phyloP scores from a whole-genome alignment of 2,329 filamentous ascomycete species.

The Purpureocillium lavendulum region DNA sequence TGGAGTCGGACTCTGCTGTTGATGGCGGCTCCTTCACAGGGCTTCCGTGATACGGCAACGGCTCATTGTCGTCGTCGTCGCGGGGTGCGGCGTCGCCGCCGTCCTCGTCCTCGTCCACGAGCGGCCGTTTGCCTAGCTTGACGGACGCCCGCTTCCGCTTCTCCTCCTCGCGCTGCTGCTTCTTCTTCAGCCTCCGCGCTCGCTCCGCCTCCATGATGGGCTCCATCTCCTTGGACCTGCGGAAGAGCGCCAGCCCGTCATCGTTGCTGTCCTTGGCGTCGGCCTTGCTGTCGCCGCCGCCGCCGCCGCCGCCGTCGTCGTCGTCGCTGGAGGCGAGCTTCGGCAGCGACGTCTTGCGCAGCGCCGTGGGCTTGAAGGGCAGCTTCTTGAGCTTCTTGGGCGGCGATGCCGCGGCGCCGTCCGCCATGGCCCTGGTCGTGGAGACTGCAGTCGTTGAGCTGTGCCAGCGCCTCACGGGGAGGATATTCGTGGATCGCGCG shows the following conservation, averaged over 20 bases:
- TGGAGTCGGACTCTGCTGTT: too few relatives aligned
- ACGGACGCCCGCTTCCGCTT: constrained; percentile 6
- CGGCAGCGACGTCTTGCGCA: constrained; percentile 22
- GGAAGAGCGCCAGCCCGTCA: constrained; percentile 38
- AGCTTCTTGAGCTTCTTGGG: constrained; percentile 29
- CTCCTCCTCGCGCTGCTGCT: constrained; percentile 15
- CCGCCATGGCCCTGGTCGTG: too few relatives aligned
- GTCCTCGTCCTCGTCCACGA: constrained; percentile 4
- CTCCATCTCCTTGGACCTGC: constrained; percentile 41
- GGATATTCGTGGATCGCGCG: too few relatives aligned
- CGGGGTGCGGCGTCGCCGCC: background rate
- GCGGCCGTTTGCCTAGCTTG: constrained; percentile 12
- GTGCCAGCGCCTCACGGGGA: too few relatives aligned
- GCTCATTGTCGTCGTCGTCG: background rate
- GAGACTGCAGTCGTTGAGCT: too few relatives aligned
- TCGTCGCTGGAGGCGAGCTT: constrained; percentile 11
- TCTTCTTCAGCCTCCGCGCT: constrained; percentile 19
- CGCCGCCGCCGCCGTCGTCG: constrained; percentile 6
- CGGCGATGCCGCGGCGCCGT: constrained; percentile 14
- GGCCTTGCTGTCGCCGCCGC: too few relatives aligned
- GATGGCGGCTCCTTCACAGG: too few relatives aligned
- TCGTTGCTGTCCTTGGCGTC: constrained; percentile 12
- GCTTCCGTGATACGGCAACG: too few relatives aligned
- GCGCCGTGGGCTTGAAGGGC: constrained; percentile 41
- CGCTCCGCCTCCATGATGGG: constrained; percentile 32